phyloP scores from a whole-genome alignment of 2,329 filamentous ascomycete genomes.

The Cadophora malorum region DNA sequence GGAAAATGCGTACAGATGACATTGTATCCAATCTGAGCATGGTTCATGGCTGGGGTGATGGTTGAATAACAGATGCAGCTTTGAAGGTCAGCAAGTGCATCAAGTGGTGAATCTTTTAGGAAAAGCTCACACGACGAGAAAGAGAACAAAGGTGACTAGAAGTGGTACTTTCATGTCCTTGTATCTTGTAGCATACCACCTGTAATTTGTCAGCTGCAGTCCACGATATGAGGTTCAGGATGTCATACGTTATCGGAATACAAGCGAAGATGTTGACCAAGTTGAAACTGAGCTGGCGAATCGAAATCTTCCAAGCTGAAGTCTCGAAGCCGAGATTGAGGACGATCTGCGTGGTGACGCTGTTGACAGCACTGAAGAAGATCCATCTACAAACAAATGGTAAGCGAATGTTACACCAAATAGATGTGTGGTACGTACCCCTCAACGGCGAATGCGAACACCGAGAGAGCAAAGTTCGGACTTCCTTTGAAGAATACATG shows the following conservation, averaged over 20 bases:
- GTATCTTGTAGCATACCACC: constrained; percentile 53
- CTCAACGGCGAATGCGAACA: constrained; percentile 63
- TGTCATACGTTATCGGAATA: constrained; percentile 50
- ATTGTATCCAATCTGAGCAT: constrained; percentile 54
- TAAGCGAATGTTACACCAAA: constrained; percentile 1
- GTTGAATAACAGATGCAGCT: constrained; percentile 51
- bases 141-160: constrained; percentile 53
- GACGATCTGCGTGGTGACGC: constrained; percentile 56
- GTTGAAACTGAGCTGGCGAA: constrained; percentile 55
- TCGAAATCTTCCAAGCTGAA: constrained; percentile 54
- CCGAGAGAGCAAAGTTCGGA: constrained; percentile 60
- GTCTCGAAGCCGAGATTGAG: constrained; percentile 57
- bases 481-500: constrained; percentile 61
- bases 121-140: constrained; percentile 52
- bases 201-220: constrained; percentile 20
- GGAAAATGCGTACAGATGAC: constrained; percentile 45
- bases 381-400: constrained; percentile 51
- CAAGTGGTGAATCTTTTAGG: background rate
- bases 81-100: background rate
- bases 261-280: constrained; percentile 50
- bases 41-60: constrained; percentile 52
- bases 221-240: background rate
- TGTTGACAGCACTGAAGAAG: constrained; percentile 60
- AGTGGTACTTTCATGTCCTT: constrained; percentile 57
- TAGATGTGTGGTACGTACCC: constrained; percentile 44